Conservation (phyloP, 2,329 filamentous ascomycete species). For the Hymenoscyphus repandus region DNA sequence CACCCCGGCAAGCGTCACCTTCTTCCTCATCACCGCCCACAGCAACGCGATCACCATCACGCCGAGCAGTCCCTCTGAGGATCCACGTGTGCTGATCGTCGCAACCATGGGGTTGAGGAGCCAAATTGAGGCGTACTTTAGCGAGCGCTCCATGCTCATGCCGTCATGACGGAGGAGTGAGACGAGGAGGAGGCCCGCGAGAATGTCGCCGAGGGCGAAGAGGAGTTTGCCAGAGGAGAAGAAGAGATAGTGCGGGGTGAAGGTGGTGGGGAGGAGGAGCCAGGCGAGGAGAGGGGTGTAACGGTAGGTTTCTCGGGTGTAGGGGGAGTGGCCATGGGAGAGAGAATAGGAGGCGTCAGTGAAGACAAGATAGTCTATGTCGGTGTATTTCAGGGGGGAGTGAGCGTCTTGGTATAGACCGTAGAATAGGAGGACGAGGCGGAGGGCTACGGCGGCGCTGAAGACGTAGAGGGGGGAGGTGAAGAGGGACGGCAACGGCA, state of each 20-base stretch:
- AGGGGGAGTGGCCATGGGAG: slow-evolving; percentile 65
- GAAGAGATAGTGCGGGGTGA: slow-evolving; percentile 35
- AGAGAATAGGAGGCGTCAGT: slow-evolving; percentile 85
- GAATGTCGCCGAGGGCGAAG: slow-evolving; percentile 77
- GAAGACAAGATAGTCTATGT: slow-evolving; percentile 98
- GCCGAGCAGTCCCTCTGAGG: slow-evolving; percentile 84
- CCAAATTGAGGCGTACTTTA: slow-evolving; percentile 83
- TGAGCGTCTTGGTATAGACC: slow-evolving; percentile 89
- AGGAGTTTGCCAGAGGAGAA: slow-evolving; percentile 85
- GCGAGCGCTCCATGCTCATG: slow-evolving; percentile 44
- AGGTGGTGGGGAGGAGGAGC: slow-evolving; percentile 77
- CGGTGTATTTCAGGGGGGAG: slow-evolving; percentile 93
- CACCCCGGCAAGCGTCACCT: slow-evolving; percentile 61
- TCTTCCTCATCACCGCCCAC: slow-evolving; percentile 68
- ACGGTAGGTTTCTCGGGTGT: slow-evolving; percentile 87
- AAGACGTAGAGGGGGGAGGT: slow-evolving; percentile 45
- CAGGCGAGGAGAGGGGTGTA: slow-evolving; percentile 94
- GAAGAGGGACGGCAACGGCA: slow-evolving; percentile 22
- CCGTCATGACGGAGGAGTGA: slow-evolving; percentile 42
- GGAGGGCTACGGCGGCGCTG: slow-evolving; percentile 56
- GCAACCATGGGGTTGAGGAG: slow-evolving; percentile 97
- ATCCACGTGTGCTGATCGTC: slow-evolving; percentile 90
- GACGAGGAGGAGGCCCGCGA: slow-evolving; percentile 76
- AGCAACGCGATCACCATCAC: slow-evolving; percentile 78
- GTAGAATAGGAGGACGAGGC: slow-evolving; percentile 72